phyloP scores from a whole-genome alignment of 1,284 basidiomycete genomes.

The Cryptococcus maquisensis region DNA sequence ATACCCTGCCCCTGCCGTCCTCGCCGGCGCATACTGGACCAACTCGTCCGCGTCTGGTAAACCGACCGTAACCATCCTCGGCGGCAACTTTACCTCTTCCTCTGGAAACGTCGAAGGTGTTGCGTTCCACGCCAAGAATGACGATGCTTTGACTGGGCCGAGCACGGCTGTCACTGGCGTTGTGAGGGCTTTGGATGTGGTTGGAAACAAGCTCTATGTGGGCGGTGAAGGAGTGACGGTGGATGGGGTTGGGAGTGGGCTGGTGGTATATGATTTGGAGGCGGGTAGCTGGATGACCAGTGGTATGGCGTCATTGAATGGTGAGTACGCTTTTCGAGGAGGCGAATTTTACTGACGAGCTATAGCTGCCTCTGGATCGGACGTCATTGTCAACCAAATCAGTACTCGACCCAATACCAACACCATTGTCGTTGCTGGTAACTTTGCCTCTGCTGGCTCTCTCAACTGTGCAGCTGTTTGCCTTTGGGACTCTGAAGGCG shows the following conservation, averaged over 20 bases:
- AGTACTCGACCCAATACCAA: conserved; percentile 62
- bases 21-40: conserved; percentile 85
- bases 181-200: conserved; percentile 66
- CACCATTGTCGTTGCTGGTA: conserved; percentile 75
- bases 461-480: conserved; percentile 76
- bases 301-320: conserved; percentile 59
- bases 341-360: conserved; percentile 3
- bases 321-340: conserved; percentile 18
- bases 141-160: conserved; percentile 58
- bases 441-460: conserved; percentile 74
- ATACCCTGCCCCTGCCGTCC: conserved; percentile 69
- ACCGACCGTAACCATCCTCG: conserved; percentile 63
- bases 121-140: conserved; percentile 66
- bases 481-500: conserved; percentile 61
- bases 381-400: conserved; percentile 70
- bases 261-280: conserved; percentile 72
- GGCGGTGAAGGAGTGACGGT: conserved; percentile 59
- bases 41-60: conserved; percentile 65
- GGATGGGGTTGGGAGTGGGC: conserved; percentile 55
- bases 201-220: conserved; percentile 62
- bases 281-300: conserved; percentile 59
- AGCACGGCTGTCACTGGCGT: conserved; percentile 58
- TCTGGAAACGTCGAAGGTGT: conserved; percentile 53
- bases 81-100: conserved; percentile 75
- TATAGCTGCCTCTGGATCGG: conserved; percentile 51